Conservation (phyloP, 2,329 filamentous ascomycete species). For the Colletotrichum sp. region DNA sequence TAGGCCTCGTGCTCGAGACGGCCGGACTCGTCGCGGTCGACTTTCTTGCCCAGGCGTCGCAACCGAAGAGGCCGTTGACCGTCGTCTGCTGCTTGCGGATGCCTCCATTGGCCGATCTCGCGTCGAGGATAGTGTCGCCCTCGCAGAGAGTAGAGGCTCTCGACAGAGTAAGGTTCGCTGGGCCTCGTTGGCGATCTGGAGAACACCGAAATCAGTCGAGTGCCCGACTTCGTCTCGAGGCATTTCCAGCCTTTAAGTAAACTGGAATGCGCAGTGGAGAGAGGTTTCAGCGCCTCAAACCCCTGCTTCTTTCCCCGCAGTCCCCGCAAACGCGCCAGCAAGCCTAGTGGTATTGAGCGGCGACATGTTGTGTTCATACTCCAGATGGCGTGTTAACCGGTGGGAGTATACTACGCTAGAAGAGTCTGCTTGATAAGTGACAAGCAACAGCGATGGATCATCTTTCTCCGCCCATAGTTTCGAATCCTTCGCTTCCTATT, state of each 20-base stretch:
- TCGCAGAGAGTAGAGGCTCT: background rate
- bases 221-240: slow-evolving; percentile 9
- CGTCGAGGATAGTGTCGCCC: background rate
- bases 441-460: slow-evolving; percentile 57
- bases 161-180: background rate
- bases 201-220: background rate
- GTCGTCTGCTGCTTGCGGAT: background rate
- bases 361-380: background rate
- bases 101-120: background rate
- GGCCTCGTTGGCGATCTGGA: background rate
- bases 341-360: background rate
- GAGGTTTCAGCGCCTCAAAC: background rate
- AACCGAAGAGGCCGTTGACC: background rate
- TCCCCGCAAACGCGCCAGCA: background rate
- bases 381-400: background rate
- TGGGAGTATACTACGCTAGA: background rate
- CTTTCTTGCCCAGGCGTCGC: background rate
- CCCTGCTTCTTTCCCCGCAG: background rate
- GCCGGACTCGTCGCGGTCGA: slow-evolving; percentile 7
- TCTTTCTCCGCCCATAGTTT: slow-evolving; percentile 54
- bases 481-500: background rate
- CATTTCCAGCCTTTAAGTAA: background rate
- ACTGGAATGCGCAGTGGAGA: background rate
- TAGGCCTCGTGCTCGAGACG: slow-evolving; percentile 1
- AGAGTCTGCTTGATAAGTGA: slow-evolving; percentile 47